A percentile compares a stretch with the other conserved stretches of the same genome.
Evolutionary conservation across 139 green algal genomes (phyloP).

Genomic region (Chlamydomonas applanata): DNA sequence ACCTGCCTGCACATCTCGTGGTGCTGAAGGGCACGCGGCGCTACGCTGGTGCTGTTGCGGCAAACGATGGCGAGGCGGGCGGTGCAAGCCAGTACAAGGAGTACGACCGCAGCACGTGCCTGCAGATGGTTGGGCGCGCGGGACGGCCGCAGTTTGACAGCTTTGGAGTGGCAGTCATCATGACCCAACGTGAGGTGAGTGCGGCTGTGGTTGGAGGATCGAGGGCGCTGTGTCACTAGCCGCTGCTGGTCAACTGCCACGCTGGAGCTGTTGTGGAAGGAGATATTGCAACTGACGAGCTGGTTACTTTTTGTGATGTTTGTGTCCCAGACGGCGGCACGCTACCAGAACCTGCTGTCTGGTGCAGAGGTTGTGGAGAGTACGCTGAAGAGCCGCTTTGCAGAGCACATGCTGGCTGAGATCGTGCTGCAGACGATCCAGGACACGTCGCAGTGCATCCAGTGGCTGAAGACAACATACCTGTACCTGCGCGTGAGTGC

Average conservation of each 20-base stretch:
- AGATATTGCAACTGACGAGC: neutral
- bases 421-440: constrained; percentile 63
- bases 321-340: constrained; percentile 9
- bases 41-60: neutral
- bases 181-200: constrained; percentile 71
- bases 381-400: constrained; percentile 51
- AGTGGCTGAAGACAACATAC: constrained; percentile 83
- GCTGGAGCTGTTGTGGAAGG: neutral
- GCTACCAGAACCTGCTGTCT: constrained; percentile 59
- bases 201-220: too few species aligned
- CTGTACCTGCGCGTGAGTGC: constrained; percentile 68
- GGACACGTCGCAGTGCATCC: constrained; percentile 58
- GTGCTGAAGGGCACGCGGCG: constrained; percentile 79
- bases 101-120: constrained; percentile 77
- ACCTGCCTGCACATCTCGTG: constrained; percentile 92
- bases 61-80: neutral
- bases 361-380: constrained; percentile 61
- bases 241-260: neutral
- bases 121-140: constrained; percentile 85
- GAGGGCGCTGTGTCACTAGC: too few species aligned
- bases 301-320: neutral
- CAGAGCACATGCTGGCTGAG: constrained; percentile 83
- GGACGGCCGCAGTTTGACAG: constrained; percentile 93
- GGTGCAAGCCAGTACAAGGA: constrained; percentile 64
- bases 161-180: constrained; percentile 88